A percentile compares a stretch with the other conserved stretches of the same genome.
phyloP scores from a whole-genome alignment of 148 eudicot genomes.

The Pouteria glomerata region DNA sequence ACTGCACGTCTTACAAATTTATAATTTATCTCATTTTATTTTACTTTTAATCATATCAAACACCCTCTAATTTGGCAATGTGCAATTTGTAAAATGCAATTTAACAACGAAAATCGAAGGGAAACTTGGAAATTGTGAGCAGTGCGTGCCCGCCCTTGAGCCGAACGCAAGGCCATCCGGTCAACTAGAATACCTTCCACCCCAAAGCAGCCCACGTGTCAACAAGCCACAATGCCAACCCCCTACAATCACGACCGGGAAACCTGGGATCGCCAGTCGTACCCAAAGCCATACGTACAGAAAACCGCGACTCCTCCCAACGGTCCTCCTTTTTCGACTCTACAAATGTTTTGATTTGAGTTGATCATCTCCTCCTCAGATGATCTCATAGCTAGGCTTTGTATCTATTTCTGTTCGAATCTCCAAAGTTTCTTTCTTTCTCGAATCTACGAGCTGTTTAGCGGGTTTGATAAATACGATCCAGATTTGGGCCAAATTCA shows the following conservation, averaged over 20 bases:
- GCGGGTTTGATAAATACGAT: slow-evolving; percentile 2
- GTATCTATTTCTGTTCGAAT: neutral
- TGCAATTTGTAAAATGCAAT: too few relatives aligned
- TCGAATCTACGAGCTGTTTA: too few relatives aligned
- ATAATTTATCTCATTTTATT: too few relatives aligned
- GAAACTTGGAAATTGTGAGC: too few relatives aligned
- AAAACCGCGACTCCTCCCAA: neutral
- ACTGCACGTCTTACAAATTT: too few relatives aligned
- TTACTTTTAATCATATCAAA: too few relatives aligned
- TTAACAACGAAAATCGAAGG: too few relatives aligned
- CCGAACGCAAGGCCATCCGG: slow-evolving; percentile 19
- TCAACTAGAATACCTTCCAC: slow-evolving; percentile 17
- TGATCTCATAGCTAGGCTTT: too few relatives aligned
- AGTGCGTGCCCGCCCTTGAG: neutral
- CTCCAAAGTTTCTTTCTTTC: neutral
- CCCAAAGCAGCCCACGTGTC: slow-evolving; percentile 11
- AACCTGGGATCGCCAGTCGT: neutral
- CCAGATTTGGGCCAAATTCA: neutral
- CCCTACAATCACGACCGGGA: slow-evolving; percentile 4
- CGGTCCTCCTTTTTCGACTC: slow-evolving; percentile 29
- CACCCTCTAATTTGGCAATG: too few relatives aligned
- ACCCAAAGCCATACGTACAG: neutral
- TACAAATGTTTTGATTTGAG: slow-evolving; percentile 5
- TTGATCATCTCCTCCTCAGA: neutral
- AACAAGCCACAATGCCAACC: slow-evolving; percentile 1